Base-by-base conservation (phyloP, 768 basidiomycete species). In the Boletus bicolor region DNA sequence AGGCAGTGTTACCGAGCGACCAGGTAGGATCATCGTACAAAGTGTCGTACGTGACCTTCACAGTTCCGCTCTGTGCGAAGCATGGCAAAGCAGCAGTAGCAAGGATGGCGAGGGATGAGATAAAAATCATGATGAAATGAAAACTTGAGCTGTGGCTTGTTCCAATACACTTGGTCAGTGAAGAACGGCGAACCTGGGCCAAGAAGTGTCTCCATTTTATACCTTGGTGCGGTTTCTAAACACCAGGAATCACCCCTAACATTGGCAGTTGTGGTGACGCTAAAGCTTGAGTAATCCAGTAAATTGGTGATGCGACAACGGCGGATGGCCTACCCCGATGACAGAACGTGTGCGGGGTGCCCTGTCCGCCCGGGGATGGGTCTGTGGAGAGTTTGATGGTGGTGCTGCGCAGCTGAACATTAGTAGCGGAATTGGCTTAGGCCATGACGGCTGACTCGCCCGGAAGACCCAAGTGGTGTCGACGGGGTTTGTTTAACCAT, bases 401-500 rank as follows among this genome's bases (percentile, higher is more conserved):
- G 21, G 21, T 24, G 21, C 21, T 24, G 21, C 21, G 21, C 21
- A 24, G 21, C 21, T 24, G 21, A 24, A 24, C 21, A 24, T 24
- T 24, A 24, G 21, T 24, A 24, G 21, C 21, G 21, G 21, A 24
- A 24, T 24, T 24, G 21, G 21, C 21, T 24, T 24, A 24, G 21
- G 21, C 21, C 21, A 24, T 24, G 21, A 24, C 21, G 21, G 21
- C 21, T 24, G 21, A 24, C 21, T 24, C 21, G 1, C 21, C 21
- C 21, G 21, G 21, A 24, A 24, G 21, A 24, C 21, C 21, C 21
- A 24, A 24, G 21, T 3, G 21, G 21, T 24, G 21, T 38, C n/a
- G 9, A 39, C 9, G n/a, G 4, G n/a, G 38, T 63, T 24, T 75
- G 35, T 65, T 1, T 57, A 67, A 5, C 72, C 72, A 21, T 60